Conservation (phyloP, 1,284 basidiomycete species). For the Apiotrichum siamense region DNA sequence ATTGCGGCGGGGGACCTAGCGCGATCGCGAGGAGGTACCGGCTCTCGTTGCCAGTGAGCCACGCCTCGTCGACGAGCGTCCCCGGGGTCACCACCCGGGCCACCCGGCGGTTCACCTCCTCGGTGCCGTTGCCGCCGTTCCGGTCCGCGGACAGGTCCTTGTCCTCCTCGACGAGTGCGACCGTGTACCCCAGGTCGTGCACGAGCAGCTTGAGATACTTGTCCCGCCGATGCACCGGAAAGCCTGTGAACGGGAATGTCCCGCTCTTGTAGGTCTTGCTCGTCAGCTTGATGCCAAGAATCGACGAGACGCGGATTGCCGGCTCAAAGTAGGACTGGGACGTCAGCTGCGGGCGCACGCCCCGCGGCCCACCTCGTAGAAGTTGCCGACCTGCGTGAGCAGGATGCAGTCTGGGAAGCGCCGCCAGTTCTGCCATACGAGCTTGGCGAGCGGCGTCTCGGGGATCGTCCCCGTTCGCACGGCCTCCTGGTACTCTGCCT, state of each 20-base stretch:
- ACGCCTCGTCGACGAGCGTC: conserved; percentile 82
- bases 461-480: conserved; percentile 26
- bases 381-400: conserved; percentile 84
- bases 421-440: conserved; percentile 64
- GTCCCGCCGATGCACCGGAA: conserved; percentile 76
- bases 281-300: conserved; percentile 53
- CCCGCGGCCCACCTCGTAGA: conserved; percentile 71
- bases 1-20: conserved; percentile 10
- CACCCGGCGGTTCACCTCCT: conserved; percentile 57
- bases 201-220: conserved; percentile 81
- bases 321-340: conserved; percentile 91
- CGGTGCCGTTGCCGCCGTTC: background rate
- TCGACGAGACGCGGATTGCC: conserved; percentile 65
- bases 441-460: conserved; percentile 55
- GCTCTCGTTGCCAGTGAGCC: conserved; percentile 74
- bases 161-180: conserved; percentile 89
- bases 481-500: conserved; percentile 18
- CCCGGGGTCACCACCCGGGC: conserved; percentile 83
- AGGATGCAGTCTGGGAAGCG: conserved; percentile 82
- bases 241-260: conserved; percentile 72
- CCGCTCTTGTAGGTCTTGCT: conserved; percentile 44
- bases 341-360: background rate
- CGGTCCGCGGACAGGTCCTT: conserved; percentile 26
- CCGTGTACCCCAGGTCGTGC: conserved; percentile 70
- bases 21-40: conserved; percentile 77